Conservation (phyloP, 768 basidiomycete genomes). For the Clathrus columnatus region DNA sequence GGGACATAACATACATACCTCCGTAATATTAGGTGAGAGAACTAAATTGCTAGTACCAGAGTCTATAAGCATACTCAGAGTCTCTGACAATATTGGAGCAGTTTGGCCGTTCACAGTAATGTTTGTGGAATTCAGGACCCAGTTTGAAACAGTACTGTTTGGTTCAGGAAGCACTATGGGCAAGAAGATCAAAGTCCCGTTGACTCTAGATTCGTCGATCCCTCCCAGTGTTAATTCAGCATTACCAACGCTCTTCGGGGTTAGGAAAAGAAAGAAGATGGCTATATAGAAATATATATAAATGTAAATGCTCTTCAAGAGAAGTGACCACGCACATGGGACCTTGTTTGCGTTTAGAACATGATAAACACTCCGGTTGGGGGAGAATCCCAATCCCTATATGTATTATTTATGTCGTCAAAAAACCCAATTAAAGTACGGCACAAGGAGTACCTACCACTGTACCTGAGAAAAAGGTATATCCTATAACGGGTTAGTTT, state of each 20-base stretch:
- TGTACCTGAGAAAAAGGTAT: no score
- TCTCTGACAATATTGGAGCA: conserved; percentile 29
- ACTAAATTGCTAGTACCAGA: conserved; percentile 50
- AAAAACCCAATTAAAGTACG: background rate
- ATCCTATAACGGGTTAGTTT: conserved; percentile 23
- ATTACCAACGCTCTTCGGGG: conserved; percentile 36
- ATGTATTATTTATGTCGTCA: background rate
- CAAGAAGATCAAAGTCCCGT: no score
- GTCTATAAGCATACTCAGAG: conserved; percentile 42
- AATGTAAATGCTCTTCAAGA: background rate
- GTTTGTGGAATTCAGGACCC: conserved; percentile 37
- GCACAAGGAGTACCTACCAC: background rate
- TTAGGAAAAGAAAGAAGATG: conserved; percentile 43
- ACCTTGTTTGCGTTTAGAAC: conserved; percentile 38
- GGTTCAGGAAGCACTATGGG: conserved; percentile 28
- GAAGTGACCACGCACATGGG: conserved; percentile 31
- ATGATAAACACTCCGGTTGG: conserved; percentile 40
- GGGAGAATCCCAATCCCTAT: conserved; percentile 36
- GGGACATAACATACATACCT: conserved; percentile 23
- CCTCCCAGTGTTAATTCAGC: conserved; percentile 49
- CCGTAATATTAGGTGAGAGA: conserved; percentile 39
- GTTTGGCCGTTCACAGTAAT: conserved; percentile 48
- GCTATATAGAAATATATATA: conserved; percentile 21
- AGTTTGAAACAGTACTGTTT: conserved; percentile 17
- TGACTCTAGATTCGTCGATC: conserved; percentile 42